Evolutionary conservation across 2,329 filamentous ascomycete genomes (phyloP).

Genomic region (Hypoxylon sp.): DNA sequence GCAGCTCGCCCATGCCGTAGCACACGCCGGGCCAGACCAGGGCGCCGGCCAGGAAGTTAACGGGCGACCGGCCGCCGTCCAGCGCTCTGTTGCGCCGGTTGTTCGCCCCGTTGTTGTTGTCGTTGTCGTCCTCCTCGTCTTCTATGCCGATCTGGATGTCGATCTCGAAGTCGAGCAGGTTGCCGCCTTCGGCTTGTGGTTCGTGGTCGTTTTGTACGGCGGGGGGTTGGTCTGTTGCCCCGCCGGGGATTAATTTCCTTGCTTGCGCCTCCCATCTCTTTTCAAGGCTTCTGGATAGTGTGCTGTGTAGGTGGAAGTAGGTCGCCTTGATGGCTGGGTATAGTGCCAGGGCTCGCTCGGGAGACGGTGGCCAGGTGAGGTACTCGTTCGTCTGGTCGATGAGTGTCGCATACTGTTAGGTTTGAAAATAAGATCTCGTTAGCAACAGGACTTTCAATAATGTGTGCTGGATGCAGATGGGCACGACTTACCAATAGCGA

Average conservation of each 20-base stretch:
- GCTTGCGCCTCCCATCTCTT: constrained; percentile 62
- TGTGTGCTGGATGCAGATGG: background rate
- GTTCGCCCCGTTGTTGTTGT: constrained; percentile 2
- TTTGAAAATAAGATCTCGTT: constrained; percentile 8
- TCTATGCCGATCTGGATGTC: constrained; percentile 47
- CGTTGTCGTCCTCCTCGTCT: constrained; percentile 40
- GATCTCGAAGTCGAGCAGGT: constrained; percentile 47
- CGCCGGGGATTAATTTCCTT: constrained; percentile 17
- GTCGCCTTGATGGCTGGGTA: constrained; percentile 62
- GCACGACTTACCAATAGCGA: constrained; percentile 50
- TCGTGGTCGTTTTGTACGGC: constrained; percentile 7
- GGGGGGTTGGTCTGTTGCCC: background rate
- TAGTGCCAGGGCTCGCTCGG: constrained; percentile 64
- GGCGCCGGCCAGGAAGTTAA: constrained; percentile 66
- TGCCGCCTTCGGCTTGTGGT: constrained; percentile 31
- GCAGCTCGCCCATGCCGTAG: constrained; percentile 80
- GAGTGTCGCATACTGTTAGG: constrained; percentile 63
- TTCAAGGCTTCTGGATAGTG: constrained; percentile 64
- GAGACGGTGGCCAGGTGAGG: constrained; percentile 68
- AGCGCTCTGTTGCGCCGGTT: constrained; percentile 39
- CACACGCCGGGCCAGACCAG: constrained; percentile 88
- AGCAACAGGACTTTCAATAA: background rate
- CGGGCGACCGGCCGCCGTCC: constrained; percentile 37
- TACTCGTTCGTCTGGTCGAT: constrained; percentile 63
- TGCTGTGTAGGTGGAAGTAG: constrained; percentile 64